Percentiles rank a stretch among this genome's conserved stretches.
Evolutionary conservation across 2,329 filamentous ascomycete species (phyloP).

Genomic region (Fusarium lyarnte): DNA sequence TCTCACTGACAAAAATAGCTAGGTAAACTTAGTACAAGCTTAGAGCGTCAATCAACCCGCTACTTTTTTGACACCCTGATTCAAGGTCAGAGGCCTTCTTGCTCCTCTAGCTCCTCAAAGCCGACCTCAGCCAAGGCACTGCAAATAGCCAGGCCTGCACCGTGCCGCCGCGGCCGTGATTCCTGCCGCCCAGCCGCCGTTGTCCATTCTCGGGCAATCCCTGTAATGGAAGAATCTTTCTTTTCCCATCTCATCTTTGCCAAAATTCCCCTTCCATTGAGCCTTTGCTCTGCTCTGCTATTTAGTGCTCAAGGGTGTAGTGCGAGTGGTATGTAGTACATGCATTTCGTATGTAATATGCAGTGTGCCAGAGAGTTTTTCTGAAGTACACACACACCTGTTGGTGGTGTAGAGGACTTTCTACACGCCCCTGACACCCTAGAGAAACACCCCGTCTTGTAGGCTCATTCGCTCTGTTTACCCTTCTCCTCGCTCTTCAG

Average conservation of each 20-base stretch:
- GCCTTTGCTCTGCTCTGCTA: background rate
- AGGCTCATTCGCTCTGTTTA: constrained; percentile 9
- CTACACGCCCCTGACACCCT: constrained; percentile 6
- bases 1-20: background rate
- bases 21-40: background rate
- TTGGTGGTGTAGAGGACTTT: background rate
- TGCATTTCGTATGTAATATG: constrained; percentile 6
- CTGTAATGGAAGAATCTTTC: constrained; percentile 11
- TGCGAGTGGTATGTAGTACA: constrained; percentile 9
- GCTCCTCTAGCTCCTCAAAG: background rate
- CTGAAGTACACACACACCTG: constrained; percentile 8
- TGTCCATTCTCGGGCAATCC: constrained; percentile 4
- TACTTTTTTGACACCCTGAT: background rate
- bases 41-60: background rate
- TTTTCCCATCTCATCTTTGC: background rate
- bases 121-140: constrained; percentile 2
- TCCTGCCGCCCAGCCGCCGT: constrained; percentile 34
- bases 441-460: constrained; percentile 13
- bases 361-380: constrained; percentile 19
- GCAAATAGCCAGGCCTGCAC: constrained; percentile 3
- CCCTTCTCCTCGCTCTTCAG: background rate
- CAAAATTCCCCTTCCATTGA: background rate
- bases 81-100: background rate
- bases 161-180: constrained; percentile 30
- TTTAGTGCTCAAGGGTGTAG: constrained; percentile 17